Base-by-base conservation (phyloP, 176 grass and related monocot genomes). In the Juncus effusus region DNA sequence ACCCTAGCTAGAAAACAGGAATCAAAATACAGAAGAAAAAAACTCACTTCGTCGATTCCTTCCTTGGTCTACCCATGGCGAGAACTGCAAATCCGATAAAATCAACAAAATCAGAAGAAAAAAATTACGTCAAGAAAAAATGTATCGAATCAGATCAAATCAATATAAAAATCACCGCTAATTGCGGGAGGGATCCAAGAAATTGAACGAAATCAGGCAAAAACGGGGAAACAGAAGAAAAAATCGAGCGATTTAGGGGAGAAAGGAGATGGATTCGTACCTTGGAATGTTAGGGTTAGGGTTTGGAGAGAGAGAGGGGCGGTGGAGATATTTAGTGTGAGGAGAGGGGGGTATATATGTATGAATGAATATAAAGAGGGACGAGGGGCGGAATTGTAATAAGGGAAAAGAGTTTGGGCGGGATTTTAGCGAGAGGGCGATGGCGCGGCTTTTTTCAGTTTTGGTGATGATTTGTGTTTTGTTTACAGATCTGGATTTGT, bases 21-120 rank as follows among this genome's bases (percentile, higher is more conserved):
- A 59, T 42, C 7, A 59, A 36, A 36, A 7, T 3, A 42, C 2
- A 28, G 13, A 38, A 15, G 13, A 1, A 16, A 40, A 66, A 3
- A 71, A 61, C 83, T 81, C 77, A 90, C 90, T 65, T 63, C 8
- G 79, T 5, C n/a, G 85, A 85, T 42, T 67, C 77, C 65, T 78
- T 87, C 47, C 44, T 86, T 38, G 80, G 69, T 72, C 77, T 70
- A 12, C 60, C 61, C 77, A 79, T 79, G 38, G 47, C 50, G 11
- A 54, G 11, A 64, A 36, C 77, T 64, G 49, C 77, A 59, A 58
- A 64, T 40, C 50, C 6, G 36, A 11, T 13, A 57, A 45, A 38
- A 56, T 16, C 3, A 10, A 6, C 38, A 60, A 39, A 57, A 7
- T 56, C 3, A 10, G 10, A 16, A 44, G 7, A 54, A 10, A 10